These are phyloP conservation scores for Picochlorum sp. DNA, from an alignment of 139 green algal species.

Conservation along the genomic window DNA sequence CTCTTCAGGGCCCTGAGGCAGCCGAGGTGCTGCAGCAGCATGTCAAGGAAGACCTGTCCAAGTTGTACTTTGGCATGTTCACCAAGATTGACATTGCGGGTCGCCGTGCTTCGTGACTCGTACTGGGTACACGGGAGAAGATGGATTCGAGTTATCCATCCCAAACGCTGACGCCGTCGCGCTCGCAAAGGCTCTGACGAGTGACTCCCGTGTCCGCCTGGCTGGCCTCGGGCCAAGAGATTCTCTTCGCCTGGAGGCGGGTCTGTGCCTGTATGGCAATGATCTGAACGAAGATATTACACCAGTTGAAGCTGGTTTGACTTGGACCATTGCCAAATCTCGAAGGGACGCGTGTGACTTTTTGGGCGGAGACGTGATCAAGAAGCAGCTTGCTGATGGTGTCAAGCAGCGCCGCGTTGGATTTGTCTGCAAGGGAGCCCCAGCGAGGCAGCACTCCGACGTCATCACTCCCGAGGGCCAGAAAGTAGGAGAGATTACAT, in stretches of 20 bases:
- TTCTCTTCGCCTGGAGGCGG: constrained; percentile 91
- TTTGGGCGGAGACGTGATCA: constrained; percentile 86
- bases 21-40: constrained; percentile 41
- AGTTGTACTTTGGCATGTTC: constrained; percentile 92
- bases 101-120: constrained; percentile 80
- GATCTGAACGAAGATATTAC: constrained; percentile 90
- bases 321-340: constrained; percentile 91
- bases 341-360: constrained; percentile 85
- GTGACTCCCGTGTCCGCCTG: constrained; percentile 51
- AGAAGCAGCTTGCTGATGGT: constrained; percentile 85
- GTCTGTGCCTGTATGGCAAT: constrained; percentile 97
- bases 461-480: constrained; percentile 66
- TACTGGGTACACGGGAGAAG: constrained; percentile 98
- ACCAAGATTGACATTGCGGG: constrained; percentile 53
- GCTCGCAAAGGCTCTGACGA: constrained; percentile 66
- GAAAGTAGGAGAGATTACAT: constrained; percentile 77
- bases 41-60: constrained; percentile 56
- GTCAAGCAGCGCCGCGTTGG: constrained; percentile 80
- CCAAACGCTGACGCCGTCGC: constrained; percentile 51
- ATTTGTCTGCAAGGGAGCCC: constrained; percentile 78
- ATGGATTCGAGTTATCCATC: constrained; percentile 97
- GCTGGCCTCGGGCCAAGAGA: constrained; percentile 88
- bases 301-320: constrained; percentile 93
- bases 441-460: constrained; percentile 69
- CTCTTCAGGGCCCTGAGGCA: constrained; percentile 80